These are phyloP conservation scores for Penicillium chermesinum DNA, from an alignment of 495 filamentous ascomycete species.

Conservation along the genomic window DNA sequence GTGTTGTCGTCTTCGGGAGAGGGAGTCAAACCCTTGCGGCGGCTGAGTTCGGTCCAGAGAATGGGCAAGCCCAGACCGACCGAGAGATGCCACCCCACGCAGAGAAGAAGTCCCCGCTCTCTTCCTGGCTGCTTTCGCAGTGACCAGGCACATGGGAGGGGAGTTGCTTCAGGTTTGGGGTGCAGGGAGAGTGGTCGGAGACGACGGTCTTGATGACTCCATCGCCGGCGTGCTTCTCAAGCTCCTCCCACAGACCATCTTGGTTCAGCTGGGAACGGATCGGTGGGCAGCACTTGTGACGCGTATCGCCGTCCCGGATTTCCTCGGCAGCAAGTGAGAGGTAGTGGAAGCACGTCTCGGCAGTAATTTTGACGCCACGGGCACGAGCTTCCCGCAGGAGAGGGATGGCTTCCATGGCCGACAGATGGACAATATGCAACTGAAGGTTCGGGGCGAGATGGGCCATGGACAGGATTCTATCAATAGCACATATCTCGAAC, in stretches of 20 bases:
- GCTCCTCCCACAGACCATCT: conserved; percentile 81
- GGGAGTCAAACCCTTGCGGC: conserved; percentile 42
- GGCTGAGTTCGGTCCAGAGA: conserved; percentile 75
- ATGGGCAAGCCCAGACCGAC: conserved; percentile 91
- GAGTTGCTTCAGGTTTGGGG: conserved; percentile 86
- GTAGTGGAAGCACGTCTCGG: conserved; percentile 98
- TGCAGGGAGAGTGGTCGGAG: conserved; percentile 96
- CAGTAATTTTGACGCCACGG: conserved; percentile 83
- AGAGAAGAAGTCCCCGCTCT: conserved; percentile 76
- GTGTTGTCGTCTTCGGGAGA: conserved; percentile 37
- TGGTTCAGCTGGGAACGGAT: conserved; percentile 83
- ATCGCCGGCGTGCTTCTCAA: conserved; percentile 55
- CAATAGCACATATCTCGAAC: conserved; percentile 89
- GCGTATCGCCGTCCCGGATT: conserved; percentile 82
- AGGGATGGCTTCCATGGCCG: conserved; percentile 87
- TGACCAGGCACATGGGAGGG: conserved; percentile 56
- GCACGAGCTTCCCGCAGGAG: conserved; percentile 73
- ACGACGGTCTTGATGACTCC: conserved; percentile 90
- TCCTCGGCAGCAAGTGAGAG: conserved; percentile 84
- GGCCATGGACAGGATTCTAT: conserved; percentile 76
- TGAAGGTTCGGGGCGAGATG: conserved; percentile 76
- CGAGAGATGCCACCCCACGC: conserved; percentile 96
- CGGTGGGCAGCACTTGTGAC: conserved; percentile 97
- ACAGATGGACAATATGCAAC: conserved; percentile 93
- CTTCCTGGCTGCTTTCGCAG: conserved; percentile 26